phyloP scores from a whole-genome alignment of 2,329 filamentous ascomycete species.

The Stagonosporopsis vannaccii region DNA sequence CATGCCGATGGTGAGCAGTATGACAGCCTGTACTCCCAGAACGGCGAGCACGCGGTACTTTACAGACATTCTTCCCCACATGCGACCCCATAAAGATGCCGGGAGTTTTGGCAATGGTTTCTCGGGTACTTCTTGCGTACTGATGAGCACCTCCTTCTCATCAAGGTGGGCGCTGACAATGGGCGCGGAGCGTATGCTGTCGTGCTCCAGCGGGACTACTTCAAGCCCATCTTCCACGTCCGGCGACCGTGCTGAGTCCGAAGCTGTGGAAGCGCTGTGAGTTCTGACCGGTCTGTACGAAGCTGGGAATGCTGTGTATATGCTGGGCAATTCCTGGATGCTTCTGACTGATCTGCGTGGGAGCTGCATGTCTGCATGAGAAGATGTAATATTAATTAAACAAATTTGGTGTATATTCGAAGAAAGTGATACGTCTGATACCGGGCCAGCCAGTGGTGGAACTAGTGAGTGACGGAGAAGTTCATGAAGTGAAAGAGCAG shows the following conservation, averaged over 20 bases:
- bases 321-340: constrained; percentile 37
- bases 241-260: constrained; percentile 20
- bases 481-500: constrained; percentile 25
- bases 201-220: constrained; percentile 39
- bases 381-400: constrained; percentile 9
- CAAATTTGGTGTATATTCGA: not conserved
- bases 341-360: constrained; percentile 33
- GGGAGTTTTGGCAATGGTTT: constrained; percentile 39
- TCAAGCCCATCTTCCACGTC: constrained; percentile 41
- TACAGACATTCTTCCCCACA: constrained; percentile 33
- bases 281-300: constrained; percentile 19
- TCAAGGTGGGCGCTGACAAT: constrained; percentile 35
- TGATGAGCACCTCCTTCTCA: constrained; percentile 39
- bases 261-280: constrained; percentile 20
- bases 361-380: constrained; percentile 31
- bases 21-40: constrained; percentile 28
- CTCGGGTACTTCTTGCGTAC: constrained; percentile 8
- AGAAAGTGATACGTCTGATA: not conserved
- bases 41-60: constrained; percentile 32
- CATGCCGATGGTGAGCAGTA: constrained; percentile 27
- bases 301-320: constrained; percentile 35
- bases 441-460: constrained; percentile 30
- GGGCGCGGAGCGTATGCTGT: constrained; percentile 32
- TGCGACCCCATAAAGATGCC: constrained; percentile 27
- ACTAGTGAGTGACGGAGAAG: constrained; percentile 16